Base-by-base conservation (phyloP, 805 yeast species). In the Kodamaea sagamina region DNA sequence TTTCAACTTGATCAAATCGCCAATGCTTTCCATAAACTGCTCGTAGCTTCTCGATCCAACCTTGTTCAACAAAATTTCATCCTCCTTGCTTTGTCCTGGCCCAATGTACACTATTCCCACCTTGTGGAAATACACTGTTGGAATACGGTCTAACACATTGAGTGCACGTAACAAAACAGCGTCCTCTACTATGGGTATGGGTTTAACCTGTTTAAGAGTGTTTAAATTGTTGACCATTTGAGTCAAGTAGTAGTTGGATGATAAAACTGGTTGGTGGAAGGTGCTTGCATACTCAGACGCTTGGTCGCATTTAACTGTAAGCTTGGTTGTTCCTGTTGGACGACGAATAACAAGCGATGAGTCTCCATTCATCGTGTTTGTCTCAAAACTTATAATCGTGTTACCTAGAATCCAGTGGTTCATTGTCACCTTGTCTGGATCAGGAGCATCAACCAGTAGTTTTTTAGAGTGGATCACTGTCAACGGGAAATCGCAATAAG, bases 91-190 rank as follows among this genome's bases (percentile, higher is more conserved):
- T 58, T 89, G 96, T 7, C 78, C 77, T 0, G 79, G 81, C 0
- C 81, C 92, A 51, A 88, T 78, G 57, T 88, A 89, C 15, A 89
- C 54, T 15, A 89, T 67, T 1, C 96, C 96, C 29, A 85, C 76
- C 57, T 88, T 89, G 59, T 83, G 88, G 52, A 82, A 83, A 36
- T 83, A 86, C 4, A 85, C 84, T 5, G 83, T 81, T 0, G 96
- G 95, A 1, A 86, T 79, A 12, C 89, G 65, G 53, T 88, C 96
- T 46, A 89, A 69, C 12, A 81, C 72, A 4, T 74, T 59, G 13
- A 89, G 56, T 0, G 90, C 86, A 22, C 57, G 70, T 48, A 11
- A 71, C 48, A 61, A 73, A 57, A 57, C 47, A 1, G 70, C 48
- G 41, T 79, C 84, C 19, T 76, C 76, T 5, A 76, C 69, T 7